Base-by-base conservation (phyloP, 2,329 filamentous ascomycete genomes). In the Penicillium sp. region DNA sequence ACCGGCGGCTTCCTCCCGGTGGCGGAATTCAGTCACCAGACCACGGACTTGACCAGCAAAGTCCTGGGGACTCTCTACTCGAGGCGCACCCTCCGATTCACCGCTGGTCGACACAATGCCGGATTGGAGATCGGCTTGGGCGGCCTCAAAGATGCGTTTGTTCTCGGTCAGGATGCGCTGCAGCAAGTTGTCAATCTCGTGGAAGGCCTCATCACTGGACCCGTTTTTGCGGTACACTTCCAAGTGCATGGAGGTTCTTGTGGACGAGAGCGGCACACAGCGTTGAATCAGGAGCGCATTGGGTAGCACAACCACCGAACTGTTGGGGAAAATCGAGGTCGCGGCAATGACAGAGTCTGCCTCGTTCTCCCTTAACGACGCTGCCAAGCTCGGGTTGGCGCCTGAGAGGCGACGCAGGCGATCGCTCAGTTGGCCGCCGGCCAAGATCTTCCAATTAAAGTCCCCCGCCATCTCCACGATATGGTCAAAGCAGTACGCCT, bases 91-190 rank as follows among this genome's bases (percentile, higher is more conserved):
- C 61, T 83, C 65, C 62, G 82, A 76, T 41, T 80, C 81, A 57
- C 80, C 83, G 58, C 80, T 67, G 53, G 81, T 84, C 33, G 81
- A 73, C 3, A 81, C 80, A 0, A 74, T 70, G 61, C 78, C 77
- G 3, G 29, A 7, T 7, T 32, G 8, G 51, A 85, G 70, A 61
- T 83, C 84, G 61, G 73, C 73, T 60, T 85, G 81, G 0, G 77
- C 74, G 4, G 71, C 70, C 48, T 73, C 67, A 66, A 80, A 84
- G n/a, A 84, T 74, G 13, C 76, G 70, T 57, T 84, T 83, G 68
- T 84, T 80, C 61, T 85, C 82, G 1, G 74, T 74, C 77, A 83
- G 78, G 65, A 84, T 76, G 33, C 77, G 76, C 67, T 82, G 82
- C 72, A 82, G 84, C 54, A 81, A 77, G 46, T 74, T 61, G 63